A percentile compares a stretch with the other conserved stretches of the same genome.
phyloP scores from a whole-genome alignment of 2,329 filamentous ascomycete genomes.

The Colletotrichum agaves region DNA sequence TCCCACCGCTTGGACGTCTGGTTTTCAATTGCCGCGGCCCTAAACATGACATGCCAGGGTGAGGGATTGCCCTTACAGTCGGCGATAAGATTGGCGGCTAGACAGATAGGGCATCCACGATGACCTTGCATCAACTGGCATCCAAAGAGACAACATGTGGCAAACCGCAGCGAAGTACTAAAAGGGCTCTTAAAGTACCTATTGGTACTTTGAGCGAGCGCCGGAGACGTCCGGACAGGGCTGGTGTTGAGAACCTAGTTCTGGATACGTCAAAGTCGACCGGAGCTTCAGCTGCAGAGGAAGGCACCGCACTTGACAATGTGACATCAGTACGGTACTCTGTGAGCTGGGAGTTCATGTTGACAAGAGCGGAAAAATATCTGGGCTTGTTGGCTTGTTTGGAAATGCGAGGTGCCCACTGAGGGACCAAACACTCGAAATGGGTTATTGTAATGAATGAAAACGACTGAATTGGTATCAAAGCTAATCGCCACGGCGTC shows the following conservation, averaged over 20 bases:
- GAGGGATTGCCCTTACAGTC: not conserved
- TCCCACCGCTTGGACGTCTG: not conserved
- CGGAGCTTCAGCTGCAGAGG: not conserved
- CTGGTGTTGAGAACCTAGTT: not conserved
- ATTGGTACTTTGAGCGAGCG: constrained; percentile 6
- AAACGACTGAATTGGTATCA: not conserved
- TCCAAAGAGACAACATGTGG: constrained; percentile 31
- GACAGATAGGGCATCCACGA: not conserved
- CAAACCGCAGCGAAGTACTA: constrained; percentile 21
- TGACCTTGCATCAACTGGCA: not conserved
- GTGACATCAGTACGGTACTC: not conserved
- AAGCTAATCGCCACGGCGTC: not conserved
- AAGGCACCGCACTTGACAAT: not conserved
- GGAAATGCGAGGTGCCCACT: not conserved
- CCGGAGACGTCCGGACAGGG: not conserved
- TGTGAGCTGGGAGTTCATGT: not conserved
- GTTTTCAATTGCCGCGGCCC: not conserved
- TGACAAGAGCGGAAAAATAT: not conserved
- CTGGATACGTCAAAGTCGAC: not conserved
- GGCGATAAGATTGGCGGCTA: constrained; percentile 26
- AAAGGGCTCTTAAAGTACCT: not conserved
- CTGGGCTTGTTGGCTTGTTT: not conserved
- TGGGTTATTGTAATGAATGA: not conserved
- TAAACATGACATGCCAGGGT: not conserved
- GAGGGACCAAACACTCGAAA: not conserved